Conservation (phyloP, 73 alveolate species). For the Tetrahymena borealis region DNA sequence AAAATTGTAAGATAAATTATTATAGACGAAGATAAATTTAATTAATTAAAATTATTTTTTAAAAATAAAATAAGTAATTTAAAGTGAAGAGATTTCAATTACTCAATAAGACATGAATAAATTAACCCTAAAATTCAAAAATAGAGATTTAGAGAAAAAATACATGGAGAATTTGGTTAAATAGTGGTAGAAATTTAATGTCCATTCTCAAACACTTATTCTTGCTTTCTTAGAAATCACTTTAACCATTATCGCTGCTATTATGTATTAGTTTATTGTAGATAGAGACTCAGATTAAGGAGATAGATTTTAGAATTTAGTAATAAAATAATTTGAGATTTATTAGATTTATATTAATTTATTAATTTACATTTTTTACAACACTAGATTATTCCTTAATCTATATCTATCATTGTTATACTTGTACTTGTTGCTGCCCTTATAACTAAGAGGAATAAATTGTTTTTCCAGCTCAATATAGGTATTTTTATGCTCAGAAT, state of each 20-base stretch:
- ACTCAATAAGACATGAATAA: not conserved
- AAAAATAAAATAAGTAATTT: not conserved
- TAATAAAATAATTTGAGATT: not conserved
- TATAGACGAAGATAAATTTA: no score
- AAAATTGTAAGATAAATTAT: not conserved
- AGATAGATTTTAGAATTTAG: not conserved
- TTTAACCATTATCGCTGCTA: not conserved
- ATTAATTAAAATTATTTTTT: not conserved
- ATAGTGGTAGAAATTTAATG: not conserved
- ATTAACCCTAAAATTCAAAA: not conserved
- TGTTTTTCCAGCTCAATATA: not conserved
- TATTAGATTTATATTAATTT: not conserved
- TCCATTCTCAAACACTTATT: not conserved
- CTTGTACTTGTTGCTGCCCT: not conserved
- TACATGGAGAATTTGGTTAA: not conserved
- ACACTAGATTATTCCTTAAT: not conserved
- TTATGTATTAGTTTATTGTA: not conserved
- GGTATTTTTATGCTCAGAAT: not conserved
- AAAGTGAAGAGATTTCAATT: not conserved
- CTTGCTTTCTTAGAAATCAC: not conserved
- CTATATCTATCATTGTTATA: not conserved
- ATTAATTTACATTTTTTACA: not conserved
- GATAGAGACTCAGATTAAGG: not conserved
- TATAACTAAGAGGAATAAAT: not conserved
- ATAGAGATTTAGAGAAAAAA: not conserved